Evolutionary conservation across 768 basidiomycete genomes (phyloP), one percentile per base, ranked within the genome.

Genomic region (Leucocoprinus leucothites): DNA sequence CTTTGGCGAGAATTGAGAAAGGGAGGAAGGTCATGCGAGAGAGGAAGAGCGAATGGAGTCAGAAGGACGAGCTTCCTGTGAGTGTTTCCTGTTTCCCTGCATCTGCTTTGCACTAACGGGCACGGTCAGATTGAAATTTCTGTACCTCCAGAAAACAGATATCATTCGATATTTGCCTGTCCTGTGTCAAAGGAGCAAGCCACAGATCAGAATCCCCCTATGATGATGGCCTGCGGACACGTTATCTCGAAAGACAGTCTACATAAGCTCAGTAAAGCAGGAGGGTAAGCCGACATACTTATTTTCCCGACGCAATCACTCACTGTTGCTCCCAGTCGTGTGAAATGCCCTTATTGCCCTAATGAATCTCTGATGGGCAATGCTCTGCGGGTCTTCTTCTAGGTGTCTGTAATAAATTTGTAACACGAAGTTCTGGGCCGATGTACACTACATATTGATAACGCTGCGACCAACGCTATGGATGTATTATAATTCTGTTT

Each of bases 181-280:
- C 92, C 97, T 0, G 97, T 99, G 19, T 96, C 94, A 8, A 98
- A 98, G 71, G 96, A 98, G 64, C 96, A 97, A 71, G 86, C 94
- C 21, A 95, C 91, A 3, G 89, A 92, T 50, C 70, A 79, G 56
- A 99, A 99, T 67, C 97, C 94, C 8, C 96, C 97, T 0, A 97
- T 97, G 93, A 95, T 98, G 90, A 88, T 99, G 79, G 73, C 76
- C 3, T 98, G 97, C 67, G 97, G 96, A 1, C 97, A 99, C 70
- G 94, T 97, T 35, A 86, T 99, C 43, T 87, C 92, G 1, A 89
- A 89, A 66, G 96, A 98, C 64, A 96, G 91, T 68, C 72, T 98
- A 59, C 83, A 84, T 59, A 92, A 94, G 68, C 74, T 99, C 44
- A 87, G 89, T 67, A 98, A 96, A 73, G 80, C 87, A 26, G 88